Conservation (phyloP, 1,284 basidiomycete species). For the Apiotrichum porosum region DNA sequence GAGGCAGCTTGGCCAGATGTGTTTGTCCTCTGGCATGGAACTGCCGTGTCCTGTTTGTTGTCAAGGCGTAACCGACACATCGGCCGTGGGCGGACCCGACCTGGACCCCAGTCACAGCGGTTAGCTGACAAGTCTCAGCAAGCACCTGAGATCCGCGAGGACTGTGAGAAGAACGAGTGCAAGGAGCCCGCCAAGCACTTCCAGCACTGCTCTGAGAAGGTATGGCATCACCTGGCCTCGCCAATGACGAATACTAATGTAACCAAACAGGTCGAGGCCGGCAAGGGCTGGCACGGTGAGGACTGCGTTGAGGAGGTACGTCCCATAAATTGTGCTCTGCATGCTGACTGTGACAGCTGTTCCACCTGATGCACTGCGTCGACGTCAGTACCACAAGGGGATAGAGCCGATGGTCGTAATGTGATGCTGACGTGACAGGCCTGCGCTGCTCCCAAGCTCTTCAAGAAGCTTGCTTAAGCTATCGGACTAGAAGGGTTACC, state of each 20-base stretch:
- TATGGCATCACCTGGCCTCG: conserved; percentile 34
- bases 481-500: conserved; percentile 6
- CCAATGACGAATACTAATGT: too few relatives aligned
- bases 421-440: conserved; percentile 50
- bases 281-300: conserved; percentile 77
- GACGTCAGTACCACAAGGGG: conserved; percentile 69
- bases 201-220: conserved; percentile 82
- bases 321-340: background rate
- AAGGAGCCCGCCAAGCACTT: conserved; percentile 73
- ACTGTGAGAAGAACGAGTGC: conserved; percentile 69
- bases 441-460: conserved; percentile 75
- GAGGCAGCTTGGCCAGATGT: too few relatives aligned
- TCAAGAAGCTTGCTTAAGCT: conserved; percentile 54
- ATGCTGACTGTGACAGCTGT: conserved; percentile 25
- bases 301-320: conserved; percentile 83
- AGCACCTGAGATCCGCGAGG: conserved; percentile 65
- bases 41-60: too few relatives aligned
- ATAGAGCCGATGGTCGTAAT: too few relatives aligned
- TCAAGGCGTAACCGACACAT: too few relatives aligned
- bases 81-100: too few relatives aligned
- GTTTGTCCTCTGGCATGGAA: too few relatives aligned
- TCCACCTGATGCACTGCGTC: conserved; percentile 71
- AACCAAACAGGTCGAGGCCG: conserved; percentile 51
- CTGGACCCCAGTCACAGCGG: too few relatives aligned
- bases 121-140: too few relatives aligned